Percentiles rank a stretch among this genome's conserved stretches.
Evolutionary conservation across 116 monocot genomes (phyloP).

Genomic region (Papilionanthe hybrid): DNA sequence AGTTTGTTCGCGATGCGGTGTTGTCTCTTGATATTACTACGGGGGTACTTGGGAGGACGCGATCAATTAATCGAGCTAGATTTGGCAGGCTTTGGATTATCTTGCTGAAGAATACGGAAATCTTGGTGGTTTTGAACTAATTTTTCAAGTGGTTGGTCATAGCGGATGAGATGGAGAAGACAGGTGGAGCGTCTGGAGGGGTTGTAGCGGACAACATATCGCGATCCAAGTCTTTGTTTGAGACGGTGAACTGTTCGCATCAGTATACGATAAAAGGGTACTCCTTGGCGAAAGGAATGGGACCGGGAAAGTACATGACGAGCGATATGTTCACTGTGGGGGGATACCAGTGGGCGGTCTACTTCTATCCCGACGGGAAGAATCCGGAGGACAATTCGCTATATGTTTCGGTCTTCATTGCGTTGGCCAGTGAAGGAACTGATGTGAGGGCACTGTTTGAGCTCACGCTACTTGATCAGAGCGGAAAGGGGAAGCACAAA

Average conservation of each 20-base stretch:
- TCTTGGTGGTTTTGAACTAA: not conserved
- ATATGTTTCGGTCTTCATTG: slow-evolving; percentile 33
- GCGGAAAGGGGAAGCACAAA: slow-evolving; percentile 36
- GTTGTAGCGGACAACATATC: not conserved
- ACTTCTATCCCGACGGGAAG: slow-evolving; percentile 39
- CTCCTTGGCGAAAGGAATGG: slow-evolving; percentile 40
- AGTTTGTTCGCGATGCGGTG: not conserved
- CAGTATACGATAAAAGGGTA: slow-evolving; percentile 22
- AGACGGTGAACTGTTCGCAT: slow-evolving; percentile 36
- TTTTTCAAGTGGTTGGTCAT: not conserved
- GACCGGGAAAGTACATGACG: slow-evolving; percentile 27
- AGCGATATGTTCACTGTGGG: slow-evolving; percentile 33
- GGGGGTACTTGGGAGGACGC: not conserved
- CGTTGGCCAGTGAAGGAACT: slow-evolving; percentile 38
- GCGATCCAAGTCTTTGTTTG: slow-evolving; percentile 12
- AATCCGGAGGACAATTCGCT: slow-evolving; percentile 26
- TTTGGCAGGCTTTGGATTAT: not conserved
- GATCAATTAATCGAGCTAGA: not conserved
- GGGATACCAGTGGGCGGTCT: slow-evolving; percentile 37
- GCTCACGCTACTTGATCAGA: slow-evolving; percentile 32
- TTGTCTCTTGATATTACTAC: not conserved
- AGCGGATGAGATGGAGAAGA: slow-evolving; percentile 9
- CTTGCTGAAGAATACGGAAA: not conserved
- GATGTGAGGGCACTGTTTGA: slow-evolving; percentile 40
- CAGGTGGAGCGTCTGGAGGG: not conserved